phyloP scores from a whole-genome alignment of 495 filamentous ascomycete genomes.

The Podospora comata region DNA sequence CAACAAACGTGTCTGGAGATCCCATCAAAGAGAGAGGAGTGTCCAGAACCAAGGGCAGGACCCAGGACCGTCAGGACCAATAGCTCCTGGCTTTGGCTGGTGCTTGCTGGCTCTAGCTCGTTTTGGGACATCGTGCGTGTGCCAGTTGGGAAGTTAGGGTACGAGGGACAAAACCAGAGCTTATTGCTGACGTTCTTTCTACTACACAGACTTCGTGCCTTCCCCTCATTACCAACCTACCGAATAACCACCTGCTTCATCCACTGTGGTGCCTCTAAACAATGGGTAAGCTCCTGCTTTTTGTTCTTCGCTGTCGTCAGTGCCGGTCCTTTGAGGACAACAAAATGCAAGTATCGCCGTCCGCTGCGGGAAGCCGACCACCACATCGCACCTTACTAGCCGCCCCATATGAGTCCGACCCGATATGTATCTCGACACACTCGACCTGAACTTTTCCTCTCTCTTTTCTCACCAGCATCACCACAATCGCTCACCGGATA shows the following conservation, averaged over 20 bases:
- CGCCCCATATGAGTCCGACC: conserved; percentile 12
- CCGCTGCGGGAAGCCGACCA: conserved; percentile 20
- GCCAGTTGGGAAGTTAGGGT: conserved; percentile 10
- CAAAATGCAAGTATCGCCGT: conserved; percentile 30
- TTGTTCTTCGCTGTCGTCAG: conserved; percentile 26
- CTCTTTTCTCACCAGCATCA: conserved; percentile 19
- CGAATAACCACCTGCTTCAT: conserved; percentile 17
- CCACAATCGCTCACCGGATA: conserved; percentile 21
- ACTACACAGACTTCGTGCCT: conserved; percentile 29
- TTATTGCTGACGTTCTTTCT: conserved; percentile 26
- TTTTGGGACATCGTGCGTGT: conserved; percentile 5
- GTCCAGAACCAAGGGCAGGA: not conserved
- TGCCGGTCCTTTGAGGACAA: conserved; percentile 27
- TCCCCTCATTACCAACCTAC: conserved; percentile 22
- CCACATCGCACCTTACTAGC: conserved; percentile 26
- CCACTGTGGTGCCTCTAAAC: conserved; percentile 26
- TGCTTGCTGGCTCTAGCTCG: not conserved
- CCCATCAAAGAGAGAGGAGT: not conserved
- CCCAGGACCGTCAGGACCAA: not conserved
- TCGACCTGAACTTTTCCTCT: conserved; percentile 15
- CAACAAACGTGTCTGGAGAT: not conserved
- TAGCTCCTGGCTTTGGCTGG: conserved; percentile 6
- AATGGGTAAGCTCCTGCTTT: conserved; percentile 50
- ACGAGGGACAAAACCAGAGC: conserved; percentile 1
- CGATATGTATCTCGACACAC: conserved; percentile 11